Evolutionary conservation across 1,139 yeast species (phyloP).

Genomic region (Arxiozyma slooffiae): DNA sequence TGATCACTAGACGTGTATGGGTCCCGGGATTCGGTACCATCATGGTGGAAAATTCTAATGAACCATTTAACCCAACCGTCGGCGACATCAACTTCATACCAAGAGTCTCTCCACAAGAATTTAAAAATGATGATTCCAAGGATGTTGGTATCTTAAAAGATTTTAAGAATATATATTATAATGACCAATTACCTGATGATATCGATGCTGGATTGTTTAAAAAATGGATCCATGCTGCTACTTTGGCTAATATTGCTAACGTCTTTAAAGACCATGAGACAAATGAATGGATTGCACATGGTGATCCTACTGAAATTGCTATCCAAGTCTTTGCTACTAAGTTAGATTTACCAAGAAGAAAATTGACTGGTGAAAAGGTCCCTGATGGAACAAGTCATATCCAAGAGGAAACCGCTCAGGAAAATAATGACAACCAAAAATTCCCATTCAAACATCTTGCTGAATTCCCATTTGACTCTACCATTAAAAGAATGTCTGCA

Average conservation of each 20-base stretch:
- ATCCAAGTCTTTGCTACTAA: conserved; percentile 46
- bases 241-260: conserved; percentile 73
- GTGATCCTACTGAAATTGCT: conserved; percentile 95
- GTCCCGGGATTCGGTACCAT: conserved; percentile 67
- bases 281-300: conserved; percentile 47
- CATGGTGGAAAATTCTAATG: conserved; percentile 48
- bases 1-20: conserved; percentile 88
- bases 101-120: conserved; percentile 36
- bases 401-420: neutral
- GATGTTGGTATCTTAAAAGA: conserved; percentile 37
- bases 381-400: neutral
- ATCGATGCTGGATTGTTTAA: conserved; percentile 37
- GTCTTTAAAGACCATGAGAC: conserved; percentile 55
- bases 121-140: conserved; percentile 46
- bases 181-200: conserved; percentile 34
- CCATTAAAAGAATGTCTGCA: conserved; percentile 86
- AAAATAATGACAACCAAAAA: neutral
- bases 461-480: conserved; percentile 82
- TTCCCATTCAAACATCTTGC: conserved; percentile 30
- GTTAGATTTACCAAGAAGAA: conserved; percentile 53
- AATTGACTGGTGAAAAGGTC: conserved; percentile 55
- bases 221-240: conserved; percentile 59
- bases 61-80: conserved; percentile 63
- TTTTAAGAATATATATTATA: conserved; percentile 36
- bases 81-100: conserved; percentile 44